phyloP scores from a whole-genome alignment of 2,329 filamentous ascomycete species.

The Colletotrichum cereale region DNA sequence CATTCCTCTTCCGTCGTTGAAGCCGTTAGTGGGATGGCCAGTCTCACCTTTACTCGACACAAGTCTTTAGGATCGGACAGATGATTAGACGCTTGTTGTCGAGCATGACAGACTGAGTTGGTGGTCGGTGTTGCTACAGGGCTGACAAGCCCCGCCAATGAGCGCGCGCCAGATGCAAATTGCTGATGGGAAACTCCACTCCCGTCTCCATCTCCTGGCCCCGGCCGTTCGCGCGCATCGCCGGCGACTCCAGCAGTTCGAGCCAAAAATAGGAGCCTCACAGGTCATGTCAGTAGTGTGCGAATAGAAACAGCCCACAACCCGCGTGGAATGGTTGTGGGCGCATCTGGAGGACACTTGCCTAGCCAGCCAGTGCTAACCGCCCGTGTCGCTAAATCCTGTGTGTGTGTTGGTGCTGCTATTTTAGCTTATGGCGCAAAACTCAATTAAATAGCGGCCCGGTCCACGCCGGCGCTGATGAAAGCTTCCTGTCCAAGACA shows the following conservation, averaged over 20 bases:
- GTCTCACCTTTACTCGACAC: neutral
- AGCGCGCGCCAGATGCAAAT: slow-evolving; percentile 19
- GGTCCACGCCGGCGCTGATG: slow-evolving; percentile 11
- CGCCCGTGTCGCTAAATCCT: neutral
- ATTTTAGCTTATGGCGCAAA: neutral
- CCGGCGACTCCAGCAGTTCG: neutral
- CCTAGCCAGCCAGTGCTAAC: neutral
- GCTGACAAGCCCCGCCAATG: slow-evolving; percentile 32
- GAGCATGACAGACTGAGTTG: neutral
- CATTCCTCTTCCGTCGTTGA: neutral
- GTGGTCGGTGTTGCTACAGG: slow-evolving; percentile 19
- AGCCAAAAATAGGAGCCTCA: neutral
- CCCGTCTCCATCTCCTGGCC: neutral
- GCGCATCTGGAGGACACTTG: neutral
- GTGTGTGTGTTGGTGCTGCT: neutral
- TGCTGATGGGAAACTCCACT: slow-evolving; percentile 10
- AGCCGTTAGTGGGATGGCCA: neutral
- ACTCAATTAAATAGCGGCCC: slow-evolving; percentile 1
- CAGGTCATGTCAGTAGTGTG: neutral
- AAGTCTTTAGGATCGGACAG: neutral
- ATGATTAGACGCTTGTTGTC: neutral
- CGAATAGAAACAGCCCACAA: neutral
- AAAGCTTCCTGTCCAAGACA: slow-evolving; percentile 1
- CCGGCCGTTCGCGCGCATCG: slow-evolving; percentile 2
- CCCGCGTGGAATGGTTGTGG: neutral